phyloP scores from a whole-genome alignment of 257 asterid species.

The Solanum virginianum region DNA sequence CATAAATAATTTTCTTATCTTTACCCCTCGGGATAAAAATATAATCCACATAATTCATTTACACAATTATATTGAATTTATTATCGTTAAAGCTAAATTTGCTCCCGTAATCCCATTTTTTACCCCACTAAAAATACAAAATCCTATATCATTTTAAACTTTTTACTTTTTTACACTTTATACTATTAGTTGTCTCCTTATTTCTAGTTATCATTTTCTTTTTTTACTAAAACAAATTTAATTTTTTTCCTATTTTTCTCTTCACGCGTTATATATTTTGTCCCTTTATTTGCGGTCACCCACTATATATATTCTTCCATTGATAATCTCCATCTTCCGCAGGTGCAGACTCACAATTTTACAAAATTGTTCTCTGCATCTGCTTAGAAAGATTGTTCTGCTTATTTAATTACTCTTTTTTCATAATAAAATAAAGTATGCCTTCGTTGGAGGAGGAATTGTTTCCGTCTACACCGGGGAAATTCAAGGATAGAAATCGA shows the following conservation, averaged over 20 bases:
- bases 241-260: neutral
- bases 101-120: neutral
- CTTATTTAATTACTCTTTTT: neutral
- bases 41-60: neutral
- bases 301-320: conserved; percentile 24
- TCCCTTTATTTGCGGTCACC: conserved; percentile 19
- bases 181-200: neutral
- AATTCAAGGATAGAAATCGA: conserved; percentile 55
- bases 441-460: conserved; percentile 37
- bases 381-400: conserved; percentile 7
- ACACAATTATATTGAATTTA: too few species aligned
- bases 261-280: conserved; percentile 36
- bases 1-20: too few species aligned
- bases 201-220: neutral
- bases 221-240: neutral
- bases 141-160: neutral
- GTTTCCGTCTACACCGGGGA: conserved; percentile 66
- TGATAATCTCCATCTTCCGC: conserved; percentile 6
- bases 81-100: neutral
- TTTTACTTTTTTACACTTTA: neutral
- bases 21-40: too few species aligned
- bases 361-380: conserved; percentile 28
- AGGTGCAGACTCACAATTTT: conserved; percentile 27
- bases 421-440: conserved; percentile 4
- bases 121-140: neutral